These are phyloP conservation scores for Camelina hispida DNA, from an alignment of 345 rosid species.

Conservation along the genomic window DNA sequence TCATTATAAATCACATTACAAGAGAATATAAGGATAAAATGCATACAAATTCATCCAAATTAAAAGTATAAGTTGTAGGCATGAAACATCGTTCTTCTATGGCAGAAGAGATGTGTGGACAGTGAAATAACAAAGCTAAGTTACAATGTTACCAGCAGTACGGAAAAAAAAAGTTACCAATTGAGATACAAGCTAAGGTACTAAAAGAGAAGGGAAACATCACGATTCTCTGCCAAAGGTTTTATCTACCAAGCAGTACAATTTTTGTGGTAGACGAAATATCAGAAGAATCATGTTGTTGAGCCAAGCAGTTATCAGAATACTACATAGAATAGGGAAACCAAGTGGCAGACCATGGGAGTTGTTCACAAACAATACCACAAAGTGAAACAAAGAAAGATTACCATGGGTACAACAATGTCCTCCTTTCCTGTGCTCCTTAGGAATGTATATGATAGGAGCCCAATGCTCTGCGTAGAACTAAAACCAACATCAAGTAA, in stretches of 20 bases:
- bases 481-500: constrained; percentile 54
- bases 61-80: not conserved
- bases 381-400: constrained; percentile 20
- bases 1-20: constrained; percentile 39
- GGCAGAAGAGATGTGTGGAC: constrained; percentile 2
- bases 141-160: constrained; percentile 12
- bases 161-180: not conserved
- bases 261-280: not conserved
- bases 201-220: constrained; percentile 19
- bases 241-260: not conserved
- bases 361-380: constrained; percentile 13
- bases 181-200: constrained; percentile 8
- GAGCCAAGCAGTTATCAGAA: constrained; percentile 1
- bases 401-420: constrained; percentile 97
- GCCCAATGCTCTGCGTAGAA: constrained; percentile 86
- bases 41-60: not conserved
- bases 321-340: not conserved
- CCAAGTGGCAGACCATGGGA: constrained; percentile 3
- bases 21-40: constrained; percentile 1
- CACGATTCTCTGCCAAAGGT: not conserved
- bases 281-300: constrained; percentile 4
- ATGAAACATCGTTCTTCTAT: constrained; percentile 19
- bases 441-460: constrained; percentile 89
- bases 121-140: constrained; percentile 2
- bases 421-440: constrained; percentile 94